A percentile compares a stretch with the other conserved stretches of the same genome.
Evolutionary conservation across 495 filamentous ascomycete species (phyloP).

Genomic region (Daldinia loculata): DNA sequence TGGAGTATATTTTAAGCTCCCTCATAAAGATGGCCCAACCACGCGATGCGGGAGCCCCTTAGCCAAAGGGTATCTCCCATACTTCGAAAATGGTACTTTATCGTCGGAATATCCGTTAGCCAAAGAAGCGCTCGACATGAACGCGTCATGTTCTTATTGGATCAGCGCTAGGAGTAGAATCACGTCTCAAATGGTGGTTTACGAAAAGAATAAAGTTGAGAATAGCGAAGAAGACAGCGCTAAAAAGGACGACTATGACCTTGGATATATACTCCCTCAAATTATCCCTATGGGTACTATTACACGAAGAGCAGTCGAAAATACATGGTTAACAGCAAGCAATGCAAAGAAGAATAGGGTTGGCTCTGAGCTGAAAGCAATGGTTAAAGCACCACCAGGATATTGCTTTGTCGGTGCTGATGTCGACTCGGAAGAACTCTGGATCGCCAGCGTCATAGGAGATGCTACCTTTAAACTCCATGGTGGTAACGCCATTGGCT

Average conservation of each 20-base stretch:
- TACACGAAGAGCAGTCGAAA: conserved; percentile 95
- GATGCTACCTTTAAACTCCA: conserved; percentile 94
- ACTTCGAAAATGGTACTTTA: conserved; percentile 89
- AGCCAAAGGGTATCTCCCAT: conserved; percentile 87
- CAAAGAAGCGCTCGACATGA: conserved; percentile 96
- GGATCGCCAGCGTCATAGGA: conserved; percentile 96
- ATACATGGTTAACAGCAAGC: conserved; percentile 96
- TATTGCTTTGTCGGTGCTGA: conserved; percentile 96
- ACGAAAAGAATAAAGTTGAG: conserved; percentile 66
- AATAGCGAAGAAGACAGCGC: conserved; percentile 20
- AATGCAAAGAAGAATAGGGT: conserved; percentile 96
- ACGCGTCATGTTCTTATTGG: conserved; percentile 98
- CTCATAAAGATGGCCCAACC: conserved; percentile 91
- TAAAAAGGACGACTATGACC: conserved; percentile 13
- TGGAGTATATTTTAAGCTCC: conserved; percentile 87
- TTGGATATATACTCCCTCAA: conserved; percentile 94
- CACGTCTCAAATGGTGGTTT: conserved; percentile 91
- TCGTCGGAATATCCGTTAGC: conserved; percentile 88
- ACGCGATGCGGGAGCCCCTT: conserved; percentile 85
- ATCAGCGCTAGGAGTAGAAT: conserved; percentile 94
- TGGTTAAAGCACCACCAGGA: conserved; percentile 90
- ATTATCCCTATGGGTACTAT: conserved; percentile 99
- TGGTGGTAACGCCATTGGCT: conserved; percentile 95
- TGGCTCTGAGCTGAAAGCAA: conserved; percentile 95
- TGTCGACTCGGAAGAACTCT: conserved; percentile 98